These are phyloP conservation scores for Alternaria brassicicola DNA, from an alignment of 2,329 filamentous ascomycete species.

Conservation along the genomic window DNA sequence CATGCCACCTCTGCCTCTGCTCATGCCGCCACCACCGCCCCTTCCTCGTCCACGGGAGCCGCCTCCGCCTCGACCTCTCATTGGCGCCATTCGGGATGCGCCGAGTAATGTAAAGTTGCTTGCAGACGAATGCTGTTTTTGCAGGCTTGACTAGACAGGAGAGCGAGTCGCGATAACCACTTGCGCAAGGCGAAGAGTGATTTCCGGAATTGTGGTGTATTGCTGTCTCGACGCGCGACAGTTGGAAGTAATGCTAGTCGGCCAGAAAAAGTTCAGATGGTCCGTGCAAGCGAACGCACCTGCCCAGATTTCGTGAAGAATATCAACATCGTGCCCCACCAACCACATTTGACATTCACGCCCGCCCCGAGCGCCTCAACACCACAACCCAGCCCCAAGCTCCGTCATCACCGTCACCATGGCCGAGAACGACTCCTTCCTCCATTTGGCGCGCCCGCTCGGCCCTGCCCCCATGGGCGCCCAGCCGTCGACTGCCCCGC, in stretches of 20 bases:
- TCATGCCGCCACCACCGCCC: slow-evolving; percentile 4
- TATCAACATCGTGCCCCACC: slow-evolving; percentile 33
- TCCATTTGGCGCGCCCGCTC: slow-evolving; percentile 91
- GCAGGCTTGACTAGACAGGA: neutral
- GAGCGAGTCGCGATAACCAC: neutral
- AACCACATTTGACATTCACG: slow-evolving; percentile 22
- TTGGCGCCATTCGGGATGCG: slow-evolving; percentile 18
- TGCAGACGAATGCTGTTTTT: neutral
- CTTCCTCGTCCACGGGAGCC: slow-evolving; percentile 24
- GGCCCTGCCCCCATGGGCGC: slow-evolving; percentile 80
- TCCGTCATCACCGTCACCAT: slow-evolving; percentile 69
- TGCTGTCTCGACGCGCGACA: neutral
- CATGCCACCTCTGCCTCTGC: slow-evolving; percentile 13
- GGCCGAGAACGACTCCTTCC: slow-evolving; percentile 84
- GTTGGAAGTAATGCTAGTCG: neutral
- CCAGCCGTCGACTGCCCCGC: slow-evolving; percentile 85
- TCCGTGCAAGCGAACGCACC: slow-evolving; percentile 42
- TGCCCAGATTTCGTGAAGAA: slow-evolving; percentile 42
- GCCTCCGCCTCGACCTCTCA: slow-evolving; percentile 25
- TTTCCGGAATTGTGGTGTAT: neutral
- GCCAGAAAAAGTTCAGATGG: slow-evolving; percentile 29
- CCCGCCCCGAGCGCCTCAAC: slow-evolving; percentile 19
- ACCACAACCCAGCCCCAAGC: slow-evolving; percentile 15
- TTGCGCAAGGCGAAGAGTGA: neutral
- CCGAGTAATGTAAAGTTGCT: no score